Conservation (phyloP, 2,329 filamentous ascomycete genomes). For the Fusarium azukiicola region DNA sequence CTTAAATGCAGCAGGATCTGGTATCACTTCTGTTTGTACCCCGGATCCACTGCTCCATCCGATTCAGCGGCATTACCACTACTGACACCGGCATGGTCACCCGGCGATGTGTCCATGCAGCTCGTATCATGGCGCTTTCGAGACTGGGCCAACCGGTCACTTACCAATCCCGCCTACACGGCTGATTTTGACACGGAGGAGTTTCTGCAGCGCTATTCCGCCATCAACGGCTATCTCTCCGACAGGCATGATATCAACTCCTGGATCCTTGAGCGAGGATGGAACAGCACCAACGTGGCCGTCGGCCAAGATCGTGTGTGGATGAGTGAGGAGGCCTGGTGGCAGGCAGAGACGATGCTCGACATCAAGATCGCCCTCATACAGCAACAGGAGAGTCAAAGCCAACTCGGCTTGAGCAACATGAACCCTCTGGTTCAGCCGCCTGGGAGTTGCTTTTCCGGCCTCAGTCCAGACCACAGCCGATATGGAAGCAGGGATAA, state of each 20-base stretch:
- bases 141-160: conserved; percentile 97
- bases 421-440: conserved; percentile 83
- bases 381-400: conserved; percentile 66
- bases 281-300: conserved; percentile 98
- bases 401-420: conserved; percentile 68
- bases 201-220: conserved; percentile 89
- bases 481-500: conserved; percentile 87
- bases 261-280: conserved; percentile 96
- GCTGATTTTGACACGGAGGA: conserved; percentile 98
- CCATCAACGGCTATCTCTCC: conserved; percentile 91
- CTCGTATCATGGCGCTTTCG: conserved; percentile 95
- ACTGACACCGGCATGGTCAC: conserved; percentile 92
- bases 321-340: conserved; percentile 97
- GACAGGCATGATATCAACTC: conserved; percentile 96
- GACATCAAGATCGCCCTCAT: conserved; percentile 87
- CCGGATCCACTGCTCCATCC: conserved; percentile 91
- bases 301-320: conserved; percentile 95
- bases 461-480: conserved; percentile 77
- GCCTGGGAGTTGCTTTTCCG: conserved; percentile 5
- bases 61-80: conserved; percentile 85
- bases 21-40: conserved; percentile 96
- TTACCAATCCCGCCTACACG: conserved; percentile 95
- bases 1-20: conserved; percentile 93
- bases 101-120: conserved; percentile 94
- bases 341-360: conserved; percentile 98